Base-by-base conservation (phyloP, 1,284 basidiomycete genomes). In the Mrakiaceae sp. region DNA sequence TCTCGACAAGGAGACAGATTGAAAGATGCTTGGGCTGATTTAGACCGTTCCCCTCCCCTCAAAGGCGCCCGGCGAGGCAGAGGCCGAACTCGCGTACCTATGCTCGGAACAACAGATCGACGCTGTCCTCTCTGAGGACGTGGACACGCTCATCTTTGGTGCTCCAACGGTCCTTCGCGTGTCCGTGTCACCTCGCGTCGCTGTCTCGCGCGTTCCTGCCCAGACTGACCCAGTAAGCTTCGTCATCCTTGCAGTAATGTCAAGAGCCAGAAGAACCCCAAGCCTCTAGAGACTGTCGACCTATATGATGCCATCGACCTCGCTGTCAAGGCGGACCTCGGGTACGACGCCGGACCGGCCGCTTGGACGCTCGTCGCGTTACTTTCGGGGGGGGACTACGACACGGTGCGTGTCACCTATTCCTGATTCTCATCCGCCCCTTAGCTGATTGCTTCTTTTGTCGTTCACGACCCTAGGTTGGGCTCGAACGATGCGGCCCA, bases 11-110 rank as follows among this genome's bases (percentile, higher is more conserved):
- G 44, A n/a, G 11, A 8, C 6, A 12, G 10, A 11, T 6, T 27
- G 42, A 12, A 42, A 16, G 60, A 9, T 27, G n/a, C 6, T 46
- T 47, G 51, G 7, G n/a, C 14, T 53, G 42, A 46, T 27, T 50
- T 46, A 46, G 44, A 16, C 48, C 52, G 16, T 16, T 46, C 27
- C 5, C 42, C 5, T 52, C 67, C 54, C 12, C 44, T 42, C 58
- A 39, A 67, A 88, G 83, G 95, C 95, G 5, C 90, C 90, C 0
- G 95, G 91, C 10, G 95, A 98, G 75, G 95, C 95, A 0, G 95
- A 98, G 75, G 95, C 95, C 0, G 95, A 98, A 72, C 80, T 98
- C 0, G 95, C 95, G 0, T 86, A 87, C 67, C 79, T 98, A 68
- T 92, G 90, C 70, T 78, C 79, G 4, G 82, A 86, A 47, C 90